Percentiles rank a stretch among this genome's conserved stretches.
Conservation (phyloP, 176 grass and related monocot genomes). For the maize (Zea mays) region Zm-B73-REFERENCE-NAM-5.0 NC_050101.1:94713501-94714000, state of each 20-base stretch:
- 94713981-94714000: conserved; percentile 56
- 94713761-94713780: background rate
- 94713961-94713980: conserved; percentile 72
- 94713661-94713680: background rate
- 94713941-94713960: conserved; percentile 77
- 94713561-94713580: background rate
- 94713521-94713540: background rate
- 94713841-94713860: background rate
- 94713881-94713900: background rate
- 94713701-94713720: background rate
- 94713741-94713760: background rate
- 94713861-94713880: conserved; percentile 12
- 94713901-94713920: conserved; percentile 51
- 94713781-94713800: background rate
- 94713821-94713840: background rate
- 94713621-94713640: background rate
- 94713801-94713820: background rate
- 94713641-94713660: background rate
- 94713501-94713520: background rate
- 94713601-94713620: background rate
- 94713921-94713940: conserved; percentile 72
- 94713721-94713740: background rate
- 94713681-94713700: background rate
- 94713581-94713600: background rate
- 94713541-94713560: no score